Evolutionary conservation across 805 yeast species (phyloP).

Genomic region (Priceomyces castillae): DNA sequence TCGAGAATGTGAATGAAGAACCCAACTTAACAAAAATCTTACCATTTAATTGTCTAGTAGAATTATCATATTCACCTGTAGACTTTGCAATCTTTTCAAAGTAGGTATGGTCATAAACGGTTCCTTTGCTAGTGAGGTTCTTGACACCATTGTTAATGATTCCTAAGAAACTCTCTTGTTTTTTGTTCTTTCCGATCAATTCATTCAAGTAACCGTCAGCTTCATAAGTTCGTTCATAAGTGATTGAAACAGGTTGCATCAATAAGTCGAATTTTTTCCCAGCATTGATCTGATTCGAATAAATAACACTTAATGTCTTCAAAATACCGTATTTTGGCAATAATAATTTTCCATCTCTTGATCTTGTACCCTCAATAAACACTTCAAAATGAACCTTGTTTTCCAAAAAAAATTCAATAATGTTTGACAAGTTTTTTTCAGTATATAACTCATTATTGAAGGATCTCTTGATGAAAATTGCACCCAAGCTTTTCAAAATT

Average conservation of each 20-base stretch:
- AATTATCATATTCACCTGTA: slow-evolving; percentile 30
- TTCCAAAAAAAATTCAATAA: slow-evolving; percentile 46
- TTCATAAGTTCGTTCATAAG: slow-evolving; percentile 60
- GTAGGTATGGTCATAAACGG: slow-evolving; percentile 8
- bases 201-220: slow-evolving; percentile 53
- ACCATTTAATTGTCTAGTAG: slow-evolving; percentile 28
- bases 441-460: slow-evolving; percentile 43
- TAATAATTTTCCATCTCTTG: slow-evolving; percentile 61
- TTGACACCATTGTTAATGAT: slow-evolving; percentile 36
- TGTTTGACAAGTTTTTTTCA: slow-evolving; percentile 46
- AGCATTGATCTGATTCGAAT: slow-evolving; percentile 34
- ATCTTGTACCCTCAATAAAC: slow-evolving; percentile 65
- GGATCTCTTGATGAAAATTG: slow-evolving; percentile 54
- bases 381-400: slow-evolving; percentile 55
- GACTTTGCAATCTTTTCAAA: slow-evolving; percentile 2
- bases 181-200: slow-evolving; percentile 55
- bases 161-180: slow-evolving; percentile 46
- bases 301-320: slow-evolving; percentile 49
- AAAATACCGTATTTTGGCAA: slow-evolving; percentile 62
- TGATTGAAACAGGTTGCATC: slow-evolving; percentile 55
- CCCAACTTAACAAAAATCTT: slow-evolving; percentile 38
- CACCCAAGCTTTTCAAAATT: slow-evolving; percentile 50
- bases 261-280: slow-evolving; percentile 28
- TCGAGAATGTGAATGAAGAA: slow-evolving; percentile 27
- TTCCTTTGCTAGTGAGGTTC: slow-evolving; percentile 19